Evolutionary conservation across 2,329 filamentous ascomycete genomes (phyloP).

Genomic region (Epichloe uncinata): DNA sequence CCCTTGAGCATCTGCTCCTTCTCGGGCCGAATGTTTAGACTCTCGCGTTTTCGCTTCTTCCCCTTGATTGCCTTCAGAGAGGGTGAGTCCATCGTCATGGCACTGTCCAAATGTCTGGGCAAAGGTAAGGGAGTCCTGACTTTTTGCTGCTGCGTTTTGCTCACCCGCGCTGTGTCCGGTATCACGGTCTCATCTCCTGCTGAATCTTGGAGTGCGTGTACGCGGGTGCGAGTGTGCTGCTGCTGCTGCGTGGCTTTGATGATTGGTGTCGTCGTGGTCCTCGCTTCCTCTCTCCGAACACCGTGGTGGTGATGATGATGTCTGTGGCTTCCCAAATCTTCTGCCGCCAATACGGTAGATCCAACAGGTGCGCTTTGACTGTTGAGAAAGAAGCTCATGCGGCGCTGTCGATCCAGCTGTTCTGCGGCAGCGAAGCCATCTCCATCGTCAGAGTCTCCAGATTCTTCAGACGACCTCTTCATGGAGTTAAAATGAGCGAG

Average conservation of each 20-base stretch:
- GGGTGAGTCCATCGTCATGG: constrained; percentile 9
- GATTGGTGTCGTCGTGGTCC: constrained; percentile 1
- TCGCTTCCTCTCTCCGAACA: neutral
- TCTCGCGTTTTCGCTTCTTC: constrained; percentile 32
- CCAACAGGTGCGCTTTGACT: neutral
- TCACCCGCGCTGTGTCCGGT: constrained; percentile 16
- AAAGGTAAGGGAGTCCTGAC: constrained; percentile 1
- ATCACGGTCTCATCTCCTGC: constrained; percentile 16
- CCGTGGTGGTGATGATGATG: neutral
- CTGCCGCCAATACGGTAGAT: neutral
- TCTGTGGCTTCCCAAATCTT: neutral
- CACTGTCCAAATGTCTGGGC: neutral
- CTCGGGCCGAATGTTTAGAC: constrained; percentile 34
- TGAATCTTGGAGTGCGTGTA: neutral
- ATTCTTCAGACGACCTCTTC: constrained; percentile 11
- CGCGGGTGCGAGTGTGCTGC: neutral
- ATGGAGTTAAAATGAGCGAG: constrained; percentile 32
- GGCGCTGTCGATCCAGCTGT: neutral
- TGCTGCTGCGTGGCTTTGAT: constrained; percentile 18
- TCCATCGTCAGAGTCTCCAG: neutral
- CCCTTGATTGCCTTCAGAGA: constrained; percentile 15
- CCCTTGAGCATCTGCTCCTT: constrained; percentile 44
- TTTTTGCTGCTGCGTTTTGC: constrained; percentile 18
- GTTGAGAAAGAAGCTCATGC: constrained; percentile 1
- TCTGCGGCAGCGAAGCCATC: neutral